Base-by-base conservation (phyloP, 176 grass and related monocot genomes). In the Elymus sibiricus region DNA sequence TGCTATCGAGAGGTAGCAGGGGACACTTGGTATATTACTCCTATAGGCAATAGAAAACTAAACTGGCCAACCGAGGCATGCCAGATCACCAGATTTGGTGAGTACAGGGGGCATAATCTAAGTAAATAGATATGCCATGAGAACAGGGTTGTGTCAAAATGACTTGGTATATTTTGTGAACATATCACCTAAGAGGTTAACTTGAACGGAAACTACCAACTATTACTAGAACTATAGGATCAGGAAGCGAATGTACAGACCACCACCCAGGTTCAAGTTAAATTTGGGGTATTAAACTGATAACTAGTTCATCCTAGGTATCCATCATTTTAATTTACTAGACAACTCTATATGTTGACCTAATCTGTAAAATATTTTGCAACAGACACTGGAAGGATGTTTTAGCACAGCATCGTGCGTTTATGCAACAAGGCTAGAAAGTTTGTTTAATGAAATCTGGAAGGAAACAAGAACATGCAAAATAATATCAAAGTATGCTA, bases 321-420 rank as follows among this genome's bases (percentile, higher is more conserved):
- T 73, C 70, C 26, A 74, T 27, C 14, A 46, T 8, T 47, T 74
- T 74, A 27, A 25, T 46, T 42, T 75, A 74, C 19, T 65, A 40
- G 13, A 55, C 44, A 79, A 25, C 75, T 56, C 84, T 25, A 37
- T 56, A 16, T 71, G 64, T 55, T 28, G 25, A 64, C 56, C 24
- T 31, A 74, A 55, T 66, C 27, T 67, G n/a, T 14, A 22, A 29
- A 29, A 83, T 78, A 78, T 9, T 79, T 21, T 78, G 70, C 40
- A 84, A 37, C n/a, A 55, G 32, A 74, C 84, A 74, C 42, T 80
- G 79, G 46, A 24, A 67, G 67, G 26, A 82, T 40, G 19, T 16
- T 39, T 84, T 17, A 73, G 7, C 32, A 74, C 34, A 17, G 31
- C 34, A 58, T 44, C 46, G 4, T 61, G 62, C 32, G 44, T 84